These are phyloP conservation scores for Colletotrichum siamense DNA, from an alignment of 2,329 filamentous ascomycete species.

Conservation along the genomic window DNA sequence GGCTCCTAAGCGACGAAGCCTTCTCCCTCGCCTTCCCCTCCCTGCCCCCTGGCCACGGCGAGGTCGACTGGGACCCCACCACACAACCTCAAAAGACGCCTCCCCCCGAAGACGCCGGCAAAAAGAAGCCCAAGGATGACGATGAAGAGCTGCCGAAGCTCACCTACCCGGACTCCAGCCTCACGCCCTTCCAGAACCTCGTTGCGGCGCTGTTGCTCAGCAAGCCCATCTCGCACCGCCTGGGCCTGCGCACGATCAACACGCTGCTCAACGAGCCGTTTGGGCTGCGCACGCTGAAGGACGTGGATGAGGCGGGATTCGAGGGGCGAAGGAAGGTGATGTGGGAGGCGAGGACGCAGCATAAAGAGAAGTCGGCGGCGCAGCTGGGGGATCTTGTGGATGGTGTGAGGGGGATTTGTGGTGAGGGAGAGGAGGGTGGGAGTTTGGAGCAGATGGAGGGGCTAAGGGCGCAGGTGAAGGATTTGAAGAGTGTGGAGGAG, in stretches of 20 bases:
- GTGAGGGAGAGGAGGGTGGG: not conserved
- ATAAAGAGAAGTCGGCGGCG: conserved; percentile 49
- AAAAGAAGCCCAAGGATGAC: not conserved
- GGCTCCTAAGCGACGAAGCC: not conserved
- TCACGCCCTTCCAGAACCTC: conserved; percentile 49
- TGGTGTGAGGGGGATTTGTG: not conserved
- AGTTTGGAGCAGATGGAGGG: not conserved
- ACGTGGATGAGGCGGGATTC: conserved; percentile 37
- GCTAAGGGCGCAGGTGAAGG: not conserved
- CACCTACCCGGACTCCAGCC: conserved; percentile 8
- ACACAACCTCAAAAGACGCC: not conserved
- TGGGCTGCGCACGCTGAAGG: conserved; percentile 15
- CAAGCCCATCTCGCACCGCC: conserved; percentile 46
- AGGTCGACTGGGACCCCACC: not conserved
- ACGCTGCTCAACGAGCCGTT: conserved; percentile 50
- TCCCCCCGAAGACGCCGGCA: not conserved
- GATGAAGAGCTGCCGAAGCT: not conserved
- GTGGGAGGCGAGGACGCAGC: conserved; percentile 46
- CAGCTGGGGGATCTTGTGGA: conserved; percentile 33
- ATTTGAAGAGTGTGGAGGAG: not conserved
- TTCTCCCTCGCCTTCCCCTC: not conserved
- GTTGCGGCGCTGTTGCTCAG: conserved; percentile 47
- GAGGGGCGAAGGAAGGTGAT: conserved; percentile 43
- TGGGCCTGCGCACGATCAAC: conserved; percentile 46
- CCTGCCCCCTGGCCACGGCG: not conserved